phyloP scores from a whole-genome alignment of 2,329 filamentous ascomycete species.

The Scytalidium lignicola region DNA sequence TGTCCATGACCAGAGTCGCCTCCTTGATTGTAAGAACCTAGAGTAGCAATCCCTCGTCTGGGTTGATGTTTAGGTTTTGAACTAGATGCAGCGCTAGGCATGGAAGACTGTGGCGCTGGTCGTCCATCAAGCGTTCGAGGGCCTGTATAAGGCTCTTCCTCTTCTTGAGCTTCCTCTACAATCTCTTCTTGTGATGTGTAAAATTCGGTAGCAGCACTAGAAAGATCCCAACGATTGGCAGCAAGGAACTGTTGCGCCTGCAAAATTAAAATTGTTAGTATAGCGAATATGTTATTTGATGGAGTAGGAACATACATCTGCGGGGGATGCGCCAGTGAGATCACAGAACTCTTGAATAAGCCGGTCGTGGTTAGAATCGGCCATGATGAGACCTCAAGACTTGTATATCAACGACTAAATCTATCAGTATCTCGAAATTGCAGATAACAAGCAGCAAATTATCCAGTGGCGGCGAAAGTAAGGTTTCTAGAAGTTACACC shows the following conservation, averaged over 20 bases:
- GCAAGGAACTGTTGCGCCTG: slow-evolving; percentile 65
- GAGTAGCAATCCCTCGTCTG: slow-evolving; percentile 49
- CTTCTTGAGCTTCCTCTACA: slow-evolving; percentile 35
- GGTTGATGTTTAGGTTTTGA: slow-evolving; percentile 15
- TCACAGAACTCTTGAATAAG: slow-evolving; percentile 48
- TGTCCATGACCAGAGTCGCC: slow-evolving; percentile 31
- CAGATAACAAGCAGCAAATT: slow-evolving; percentile 1
- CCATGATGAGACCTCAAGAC: slow-evolving; percentile 19
- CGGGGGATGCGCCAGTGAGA: slow-evolving; percentile 46
- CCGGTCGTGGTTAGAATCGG: slow-evolving; percentile 35
- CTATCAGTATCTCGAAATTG: slow-evolving; percentile 14
- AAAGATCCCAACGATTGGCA: slow-evolving; percentile 61
- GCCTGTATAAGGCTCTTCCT: slow-evolving; percentile 47
- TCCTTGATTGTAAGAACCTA: slow-evolving; percentile 43
- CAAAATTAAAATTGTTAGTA: slow-evolving; percentile 6
- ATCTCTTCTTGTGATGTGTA: slow-evolving; percentile 53
- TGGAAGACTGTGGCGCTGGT: slow-evolving; percentile 41
- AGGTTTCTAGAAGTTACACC: not conserved
- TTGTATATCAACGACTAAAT: slow-evolving; percentile 5
- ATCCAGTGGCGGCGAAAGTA: not conserved
- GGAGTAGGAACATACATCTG: slow-evolving; percentile 35
- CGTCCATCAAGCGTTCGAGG: slow-evolving; percentile 59
- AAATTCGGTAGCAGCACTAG: slow-evolving; percentile 56
- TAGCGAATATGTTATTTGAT: not conserved
- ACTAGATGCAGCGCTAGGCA: slow-evolving; percentile 20